Evolutionary conservation across 768 basidiomycete species (phyloP).

Genomic region (Boletus fagicola): DNA sequence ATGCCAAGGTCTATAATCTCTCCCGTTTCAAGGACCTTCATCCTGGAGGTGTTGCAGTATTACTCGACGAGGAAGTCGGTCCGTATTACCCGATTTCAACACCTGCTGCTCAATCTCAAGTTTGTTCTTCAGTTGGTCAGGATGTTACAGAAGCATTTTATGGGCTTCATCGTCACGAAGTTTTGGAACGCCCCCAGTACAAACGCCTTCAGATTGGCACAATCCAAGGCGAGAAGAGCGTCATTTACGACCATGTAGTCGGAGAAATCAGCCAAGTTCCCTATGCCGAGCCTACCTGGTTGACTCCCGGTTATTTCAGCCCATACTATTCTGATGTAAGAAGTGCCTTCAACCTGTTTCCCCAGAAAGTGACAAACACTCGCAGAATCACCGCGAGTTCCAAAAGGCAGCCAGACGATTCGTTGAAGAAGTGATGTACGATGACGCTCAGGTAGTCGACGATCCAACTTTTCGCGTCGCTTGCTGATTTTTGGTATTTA

Average conservation of each 20-base stretch:
- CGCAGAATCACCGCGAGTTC: slow-evolving; percentile 47
- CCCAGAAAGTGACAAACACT: slow-evolving; percentile 7
- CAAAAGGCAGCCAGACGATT: slow-evolving; percentile 55
- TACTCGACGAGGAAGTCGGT: slow-evolving; percentile 80
- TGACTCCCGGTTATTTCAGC: slow-evolving; percentile 62
- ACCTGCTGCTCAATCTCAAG: background rate
- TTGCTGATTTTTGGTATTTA: slow-evolving; percentile 22
- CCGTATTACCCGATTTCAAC: slow-evolving; percentile 22
- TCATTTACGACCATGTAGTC: slow-evolving; percentile 45
- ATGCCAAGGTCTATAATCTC: slow-evolving; percentile 81
- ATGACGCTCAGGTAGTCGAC: slow-evolving; percentile 34
- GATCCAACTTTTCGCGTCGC: slow-evolving; percentile 11
- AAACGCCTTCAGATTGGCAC: slow-evolving; percentile 72
- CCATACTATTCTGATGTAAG: slow-evolving; percentile 69
- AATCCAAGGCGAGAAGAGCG: slow-evolving; percentile 58
- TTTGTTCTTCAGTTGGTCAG: slow-evolving; percentile 57
- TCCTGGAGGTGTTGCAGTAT: slow-evolving; percentile 76
- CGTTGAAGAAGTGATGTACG: slow-evolving; percentile 63
- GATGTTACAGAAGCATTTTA: slow-evolving; percentile 90
- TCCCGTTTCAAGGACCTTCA: slow-evolving; percentile 78
- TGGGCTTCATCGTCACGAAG: slow-evolving; percentile 82
- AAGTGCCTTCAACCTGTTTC: background rate
- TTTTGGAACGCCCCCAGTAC: slow-evolving; percentile 74
- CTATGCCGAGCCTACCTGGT: slow-evolving; percentile 87
- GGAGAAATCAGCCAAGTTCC: slow-evolving; percentile 75